Conservation (phyloP, 257 asterid species). For the Marsdenia floribunda region DNA sequence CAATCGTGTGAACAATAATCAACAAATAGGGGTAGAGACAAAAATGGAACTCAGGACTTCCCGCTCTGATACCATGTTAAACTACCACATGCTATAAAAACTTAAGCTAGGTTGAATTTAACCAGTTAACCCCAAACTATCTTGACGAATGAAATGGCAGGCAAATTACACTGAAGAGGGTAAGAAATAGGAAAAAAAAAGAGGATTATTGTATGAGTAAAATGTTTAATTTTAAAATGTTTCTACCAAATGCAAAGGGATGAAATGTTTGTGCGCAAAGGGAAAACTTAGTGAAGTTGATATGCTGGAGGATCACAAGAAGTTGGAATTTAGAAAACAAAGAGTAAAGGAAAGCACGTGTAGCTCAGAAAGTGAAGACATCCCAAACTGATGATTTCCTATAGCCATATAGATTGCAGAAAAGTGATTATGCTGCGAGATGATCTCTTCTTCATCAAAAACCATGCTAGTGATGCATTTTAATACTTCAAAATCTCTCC, state of each 20-base stretch:
- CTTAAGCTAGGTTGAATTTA: no score
- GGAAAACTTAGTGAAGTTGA: background rate
- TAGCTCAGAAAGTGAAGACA: background rate
- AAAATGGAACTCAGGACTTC: no score
- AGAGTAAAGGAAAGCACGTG: background rate
- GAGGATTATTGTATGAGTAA: background rate
- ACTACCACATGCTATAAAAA: no score
- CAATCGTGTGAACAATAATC: no score
- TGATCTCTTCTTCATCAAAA: background rate
- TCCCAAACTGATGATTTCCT: background rate
- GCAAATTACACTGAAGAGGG: background rate
- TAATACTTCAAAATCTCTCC: background rate
- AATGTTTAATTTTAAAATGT: background rate
- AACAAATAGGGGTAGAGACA: no score
- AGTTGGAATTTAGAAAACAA: background rate
- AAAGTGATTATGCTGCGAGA: background rate
- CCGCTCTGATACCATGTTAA: no score
- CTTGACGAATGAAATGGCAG: background rate
- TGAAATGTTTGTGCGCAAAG: background rate
- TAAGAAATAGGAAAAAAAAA: background rate
- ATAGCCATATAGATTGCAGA: background rate
- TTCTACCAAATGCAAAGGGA: background rate
- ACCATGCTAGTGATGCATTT: background rate
- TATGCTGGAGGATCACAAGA: background rate
- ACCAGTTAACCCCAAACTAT: background rate